These are phyloP conservation scores for Botrytis sinoallii DNA, from an alignment of 2,329 filamentous ascomycete species.

Conservation along the genomic window DNA sequence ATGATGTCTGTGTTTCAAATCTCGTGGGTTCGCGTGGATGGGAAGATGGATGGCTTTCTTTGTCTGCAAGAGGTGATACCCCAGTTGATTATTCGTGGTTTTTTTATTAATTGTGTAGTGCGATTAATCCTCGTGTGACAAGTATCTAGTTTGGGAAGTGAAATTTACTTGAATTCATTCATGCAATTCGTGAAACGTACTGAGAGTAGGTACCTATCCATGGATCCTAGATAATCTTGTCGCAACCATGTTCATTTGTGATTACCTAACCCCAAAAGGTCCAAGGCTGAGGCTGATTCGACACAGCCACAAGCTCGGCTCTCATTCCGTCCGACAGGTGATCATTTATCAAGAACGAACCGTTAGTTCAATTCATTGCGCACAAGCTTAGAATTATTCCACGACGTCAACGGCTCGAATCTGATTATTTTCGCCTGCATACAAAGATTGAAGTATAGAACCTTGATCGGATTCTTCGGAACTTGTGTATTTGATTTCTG, in stretches of 20 bases:
- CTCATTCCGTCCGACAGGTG: neutral
- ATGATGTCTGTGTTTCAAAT: slow-evolving; percentile 12
- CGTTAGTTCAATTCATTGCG: neutral
- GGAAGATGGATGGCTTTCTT: slow-evolving; percentile 3
- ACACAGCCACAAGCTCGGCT: slow-evolving; percentile 9
- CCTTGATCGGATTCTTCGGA: neutral
- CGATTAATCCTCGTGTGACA: neutral
- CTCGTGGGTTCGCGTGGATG: neutral
- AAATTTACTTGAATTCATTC: neutral
- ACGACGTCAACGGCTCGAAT: neutral
- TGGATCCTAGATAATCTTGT: neutral
- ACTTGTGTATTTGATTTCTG: neutral
- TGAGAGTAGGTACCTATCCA: neutral
- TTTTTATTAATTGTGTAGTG: neutral
- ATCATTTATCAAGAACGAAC: neutral
- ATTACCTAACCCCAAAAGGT: neutral
- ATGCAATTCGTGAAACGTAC: neutral
- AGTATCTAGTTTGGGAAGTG: neutral
- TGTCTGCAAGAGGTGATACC: neutral
- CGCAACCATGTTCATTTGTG: neutral
- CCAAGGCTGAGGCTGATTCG: neutral
- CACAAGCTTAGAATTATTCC: neutral
- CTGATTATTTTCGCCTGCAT: neutral
- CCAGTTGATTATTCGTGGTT: neutral
- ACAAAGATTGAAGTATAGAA: neutral